Conservation (phyloP, 2,329 filamentous ascomycete genomes). For the Stromatinia cepivora region DNA sequence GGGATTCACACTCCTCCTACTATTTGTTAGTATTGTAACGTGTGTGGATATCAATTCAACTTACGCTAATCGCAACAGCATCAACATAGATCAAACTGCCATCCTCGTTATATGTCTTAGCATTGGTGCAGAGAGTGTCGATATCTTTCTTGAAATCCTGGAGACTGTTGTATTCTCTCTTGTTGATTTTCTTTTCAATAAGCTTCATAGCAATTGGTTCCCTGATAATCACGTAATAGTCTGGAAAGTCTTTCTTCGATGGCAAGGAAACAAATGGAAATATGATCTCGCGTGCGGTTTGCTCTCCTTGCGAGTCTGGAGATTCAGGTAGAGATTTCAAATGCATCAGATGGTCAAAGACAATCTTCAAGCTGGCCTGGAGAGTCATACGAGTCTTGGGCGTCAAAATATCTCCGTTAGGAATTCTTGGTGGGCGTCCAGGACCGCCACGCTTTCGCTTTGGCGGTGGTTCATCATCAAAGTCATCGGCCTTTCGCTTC, state of each 20-base stretch:
- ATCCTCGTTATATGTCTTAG: conserved; percentile 95
- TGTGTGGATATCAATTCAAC: conserved; percentile 39
- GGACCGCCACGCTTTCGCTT: conserved; percentile 78
- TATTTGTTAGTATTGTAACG: conserved; percentile 41
- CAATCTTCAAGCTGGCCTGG: conserved; percentile 72
- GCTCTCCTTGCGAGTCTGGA: conserved; percentile 46
- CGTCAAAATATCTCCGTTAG: conserved; percentile 58
- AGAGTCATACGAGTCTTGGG: conserved; percentile 72
- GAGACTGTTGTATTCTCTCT: conserved; percentile 83
- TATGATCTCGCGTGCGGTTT: conserved; percentile 77
- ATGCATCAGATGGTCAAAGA: conserved; percentile 79
- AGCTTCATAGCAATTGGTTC: conserved; percentile 95
- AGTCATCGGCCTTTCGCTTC: conserved; percentile 79
- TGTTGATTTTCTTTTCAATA: conserved; percentile 93
- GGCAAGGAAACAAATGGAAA: conserved; percentile 92
- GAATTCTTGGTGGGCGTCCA: conserved; percentile 60
- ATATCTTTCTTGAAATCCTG: conserved; percentile 82
- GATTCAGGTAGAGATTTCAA: conserved; percentile 39
- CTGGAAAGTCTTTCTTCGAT: conserved; percentile 83
- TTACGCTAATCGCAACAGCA: conserved; percentile 88
- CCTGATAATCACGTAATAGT: conserved; percentile 93
- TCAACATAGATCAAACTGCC: conserved; percentile 89
- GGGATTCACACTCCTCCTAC: conserved; percentile 58
- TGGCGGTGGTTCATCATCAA: conserved; percentile 72
- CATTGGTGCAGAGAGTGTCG: conserved; percentile 82